Evolutionary conservation across 768 basidiomycete genomes (phyloP), one percentile per base, ranked within the genome.

Genomic region (Mycena latifolia): DNA sequence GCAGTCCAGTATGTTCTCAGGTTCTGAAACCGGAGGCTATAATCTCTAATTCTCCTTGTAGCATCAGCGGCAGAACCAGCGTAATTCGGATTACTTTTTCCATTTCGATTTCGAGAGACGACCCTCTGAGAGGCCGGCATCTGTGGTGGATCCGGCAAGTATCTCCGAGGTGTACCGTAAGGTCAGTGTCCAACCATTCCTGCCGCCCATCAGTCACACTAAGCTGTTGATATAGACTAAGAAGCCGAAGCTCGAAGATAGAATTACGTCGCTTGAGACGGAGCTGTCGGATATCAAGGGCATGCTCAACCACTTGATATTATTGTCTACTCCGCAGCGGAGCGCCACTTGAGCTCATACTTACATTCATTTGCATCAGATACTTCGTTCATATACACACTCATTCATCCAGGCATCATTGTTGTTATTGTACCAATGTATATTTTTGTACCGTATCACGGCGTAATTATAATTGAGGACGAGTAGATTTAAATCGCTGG

Each of bases 211-310:
- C 11, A 45, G 3, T 22, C 10, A 41, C 20, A 15, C 11, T 18
- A 31, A 52, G 10, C 47, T 56, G 0, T n/a, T 17, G 28, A n/a
- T 35, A 17, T 25, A 62, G 57, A 59, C 43, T 29, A 69, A 69
- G 31, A 69, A 69, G 27, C 69, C 64, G 6, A 69, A 69, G 33
- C 57, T 69, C 10, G 69, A 69, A 31, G 69, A 69, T 47, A 28
- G 69, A 28, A 69, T 69, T n/a, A 63, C 61, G 5, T 63, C 64
- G 17, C 65, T 69, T 4, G 69, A 69, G 61, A 60, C 56, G 18
- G 69, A 69, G 28, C 53, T 69, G 17, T 66, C 69, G 7, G 69
- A 69, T 20, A 69, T 69, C 60, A 69, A 69, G 53, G 61, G 64
- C 20, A 69, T 69, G 64, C 61, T 69, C 20, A 45, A 8, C 25